These are phyloP conservation scores for Rhizophora mangle DNA, from an alignment of 345 rosid genomes.

Conservation along the genomic window DNA sequence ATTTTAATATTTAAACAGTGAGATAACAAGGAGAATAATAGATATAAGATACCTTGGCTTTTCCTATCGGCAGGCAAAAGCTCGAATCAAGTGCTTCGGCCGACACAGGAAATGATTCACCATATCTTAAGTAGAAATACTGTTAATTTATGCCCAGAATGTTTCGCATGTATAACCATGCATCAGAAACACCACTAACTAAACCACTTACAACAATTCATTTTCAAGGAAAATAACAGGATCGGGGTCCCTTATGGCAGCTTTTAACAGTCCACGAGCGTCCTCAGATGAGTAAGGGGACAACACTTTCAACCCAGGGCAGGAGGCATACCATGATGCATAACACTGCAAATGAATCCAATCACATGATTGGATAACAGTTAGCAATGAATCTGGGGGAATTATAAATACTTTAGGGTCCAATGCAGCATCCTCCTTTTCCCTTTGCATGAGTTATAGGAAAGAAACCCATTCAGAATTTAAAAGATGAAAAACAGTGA, in stretches of 20 bases:
- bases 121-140: slow-evolving; percentile 50
- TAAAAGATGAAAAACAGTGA: background rate
- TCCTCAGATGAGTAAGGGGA: slow-evolving; percentile 86
- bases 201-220: slow-evolving; percentile 71
- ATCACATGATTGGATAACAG: background rate
- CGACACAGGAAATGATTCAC: slow-evolving; percentile 86
- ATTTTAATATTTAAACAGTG: background rate
- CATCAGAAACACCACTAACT: background rate
- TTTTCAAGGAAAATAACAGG: slow-evolving; percentile 96
- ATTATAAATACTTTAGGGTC: background rate
- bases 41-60: slow-evolving; percentile 66
- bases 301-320: slow-evolving; percentile 87
- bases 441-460: background rate
- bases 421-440: background rate
- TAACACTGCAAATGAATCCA: slow-evolving; percentile 59
- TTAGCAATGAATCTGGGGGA: background rate
- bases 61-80: slow-evolving; percentile 89
- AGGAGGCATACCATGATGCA: slow-evolving; percentile 86
- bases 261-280: slow-evolving; percentile 86
- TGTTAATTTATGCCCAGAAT: slow-evolving; percentile 10
- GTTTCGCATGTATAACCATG: slow-evolving; percentile 5
- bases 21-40: background rate
- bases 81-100: slow-evolving; percentile 85
- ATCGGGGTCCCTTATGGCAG: slow-evolving; percentile 96
- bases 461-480: no score